Conservation (phyloP, 257 asterid species). For the Scutellaria baicalensis region DNA sequence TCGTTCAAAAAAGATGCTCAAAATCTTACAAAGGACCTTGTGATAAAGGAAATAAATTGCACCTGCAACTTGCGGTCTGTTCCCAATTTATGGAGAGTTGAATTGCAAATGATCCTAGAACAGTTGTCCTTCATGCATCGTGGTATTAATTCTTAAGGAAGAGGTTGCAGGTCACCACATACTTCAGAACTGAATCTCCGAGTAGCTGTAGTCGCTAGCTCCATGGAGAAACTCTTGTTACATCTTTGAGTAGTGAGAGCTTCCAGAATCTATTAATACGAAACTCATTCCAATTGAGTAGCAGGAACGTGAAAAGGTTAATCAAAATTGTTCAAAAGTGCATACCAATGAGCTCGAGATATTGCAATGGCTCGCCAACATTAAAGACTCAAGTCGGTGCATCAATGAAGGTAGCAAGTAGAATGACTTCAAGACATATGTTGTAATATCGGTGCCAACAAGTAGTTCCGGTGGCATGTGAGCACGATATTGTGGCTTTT, state of each 20-base stretch:
- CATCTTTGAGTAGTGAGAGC: conserved; percentile 84
- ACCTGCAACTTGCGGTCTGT: conserved; percentile 73
- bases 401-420: conserved; percentile 91
- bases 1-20: no score
- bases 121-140: conserved; percentile 66
- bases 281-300: conserved; percentile 12
- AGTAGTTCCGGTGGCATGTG: conserved; percentile 91
- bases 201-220: conserved; percentile 88
- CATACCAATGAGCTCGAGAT: conserved; percentile 74
- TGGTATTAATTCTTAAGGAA: conserved; percentile 76
- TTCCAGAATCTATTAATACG: conserved; percentile 62
- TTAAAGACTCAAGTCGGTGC: conserved; percentile 83
- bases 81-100: conserved; percentile 69
- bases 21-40: no score
- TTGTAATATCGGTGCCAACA: conserved; percentile 45
- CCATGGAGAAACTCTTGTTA: conserved; percentile 83
- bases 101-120: conserved; percentile 44
- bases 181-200: conserved; percentile 89
- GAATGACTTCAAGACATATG: conserved; percentile 57
- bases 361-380: conserved; percentile 67
- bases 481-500: conserved; percentile 56
- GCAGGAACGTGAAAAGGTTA: neutral
- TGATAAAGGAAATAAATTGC: conserved; percentile 1
- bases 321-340: neutral
- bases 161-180: conserved; percentile 66